phyloP scores from a whole-genome alignment of 352 stramenopile species.

The Phytopythium litorale region DNA sequence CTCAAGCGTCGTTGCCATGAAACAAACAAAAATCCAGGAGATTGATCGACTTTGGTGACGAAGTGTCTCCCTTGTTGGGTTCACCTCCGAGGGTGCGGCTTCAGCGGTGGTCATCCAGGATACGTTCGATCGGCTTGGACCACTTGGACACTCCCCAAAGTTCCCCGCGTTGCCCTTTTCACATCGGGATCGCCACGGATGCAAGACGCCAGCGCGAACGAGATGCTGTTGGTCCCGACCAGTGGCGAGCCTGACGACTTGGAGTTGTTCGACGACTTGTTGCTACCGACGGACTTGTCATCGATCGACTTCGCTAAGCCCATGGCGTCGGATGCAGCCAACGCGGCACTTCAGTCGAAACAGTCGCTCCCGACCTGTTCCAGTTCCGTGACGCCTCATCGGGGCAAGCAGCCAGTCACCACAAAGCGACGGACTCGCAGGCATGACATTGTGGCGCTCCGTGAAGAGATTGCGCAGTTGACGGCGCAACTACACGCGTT shows the following conservation, averaged over 20 bases:
- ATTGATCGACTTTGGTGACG: too few species aligned
- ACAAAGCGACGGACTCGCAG: background rate
- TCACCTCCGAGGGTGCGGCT: too few species aligned
- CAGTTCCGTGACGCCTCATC: too few species aligned
- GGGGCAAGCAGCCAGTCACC: background rate
- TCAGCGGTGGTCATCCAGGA: too few species aligned
- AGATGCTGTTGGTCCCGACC: background rate
- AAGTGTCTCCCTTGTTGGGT: too few species aligned
- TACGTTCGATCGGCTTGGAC: too few species aligned
- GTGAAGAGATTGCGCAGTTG: background rate
- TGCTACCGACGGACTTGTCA: background rate
- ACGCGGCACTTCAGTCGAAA: background rate
- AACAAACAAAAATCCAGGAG: too few species aligned
- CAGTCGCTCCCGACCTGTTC: background rate
- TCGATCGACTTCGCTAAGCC: background rate
- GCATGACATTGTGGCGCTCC: background rate
- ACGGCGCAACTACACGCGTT: background rate
- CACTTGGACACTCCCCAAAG: too few species aligned
- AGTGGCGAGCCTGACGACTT: background rate
- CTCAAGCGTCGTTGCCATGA: too few species aligned
- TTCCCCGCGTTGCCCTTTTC: too few species aligned
- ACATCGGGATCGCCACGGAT: background rate
- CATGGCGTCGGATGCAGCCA: background rate
- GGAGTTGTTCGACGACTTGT: background rate
- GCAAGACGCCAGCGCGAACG: background rate